Conservation (phyloP, 176 grass and related monocot species). For the Miscanthus lutarioriparius region DNA sequence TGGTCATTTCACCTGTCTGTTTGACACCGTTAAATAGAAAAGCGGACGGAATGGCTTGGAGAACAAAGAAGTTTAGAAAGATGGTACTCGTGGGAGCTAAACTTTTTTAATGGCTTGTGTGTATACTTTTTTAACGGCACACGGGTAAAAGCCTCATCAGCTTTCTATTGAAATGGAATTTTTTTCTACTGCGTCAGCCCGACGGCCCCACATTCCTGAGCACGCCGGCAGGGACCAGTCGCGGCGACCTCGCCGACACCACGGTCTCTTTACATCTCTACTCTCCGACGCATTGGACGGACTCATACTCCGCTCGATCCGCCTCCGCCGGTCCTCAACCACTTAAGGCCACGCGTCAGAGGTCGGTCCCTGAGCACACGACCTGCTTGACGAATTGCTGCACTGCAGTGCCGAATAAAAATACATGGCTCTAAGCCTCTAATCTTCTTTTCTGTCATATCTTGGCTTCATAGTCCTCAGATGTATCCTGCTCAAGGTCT, state of each 20-base stretch:
- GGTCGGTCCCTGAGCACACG: not conserved
- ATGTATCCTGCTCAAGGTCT: not conserved
- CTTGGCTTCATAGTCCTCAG: not conserved
- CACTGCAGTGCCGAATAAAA: not conserved
- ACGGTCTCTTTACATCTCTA: not conserved
- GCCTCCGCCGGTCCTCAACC: not conserved
- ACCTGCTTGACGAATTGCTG: not conserved
- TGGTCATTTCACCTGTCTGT: too few species aligned
- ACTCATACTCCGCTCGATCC: not conserved
- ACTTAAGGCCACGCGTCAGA: not conserved
- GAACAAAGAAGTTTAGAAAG: too few species aligned
- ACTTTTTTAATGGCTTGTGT: too few species aligned
- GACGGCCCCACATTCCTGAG: not conserved
- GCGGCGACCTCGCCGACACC: not conserved
- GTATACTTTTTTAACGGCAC: too few species aligned
- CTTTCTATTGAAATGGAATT: too few species aligned
- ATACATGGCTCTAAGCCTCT: not conserved
- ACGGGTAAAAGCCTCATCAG: too few species aligned
- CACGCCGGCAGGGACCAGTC: not conserved
- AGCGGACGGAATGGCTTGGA: too few species aligned
- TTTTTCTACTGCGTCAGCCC: too few species aligned
- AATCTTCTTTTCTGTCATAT: not conserved
- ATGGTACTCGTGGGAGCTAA: too few species aligned
- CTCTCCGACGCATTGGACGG: not conserved
- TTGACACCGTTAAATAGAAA: too few species aligned